Conservation (phyloP, 768 basidiomycete genomes). For the Rhodotorula babjevae region DNA sequence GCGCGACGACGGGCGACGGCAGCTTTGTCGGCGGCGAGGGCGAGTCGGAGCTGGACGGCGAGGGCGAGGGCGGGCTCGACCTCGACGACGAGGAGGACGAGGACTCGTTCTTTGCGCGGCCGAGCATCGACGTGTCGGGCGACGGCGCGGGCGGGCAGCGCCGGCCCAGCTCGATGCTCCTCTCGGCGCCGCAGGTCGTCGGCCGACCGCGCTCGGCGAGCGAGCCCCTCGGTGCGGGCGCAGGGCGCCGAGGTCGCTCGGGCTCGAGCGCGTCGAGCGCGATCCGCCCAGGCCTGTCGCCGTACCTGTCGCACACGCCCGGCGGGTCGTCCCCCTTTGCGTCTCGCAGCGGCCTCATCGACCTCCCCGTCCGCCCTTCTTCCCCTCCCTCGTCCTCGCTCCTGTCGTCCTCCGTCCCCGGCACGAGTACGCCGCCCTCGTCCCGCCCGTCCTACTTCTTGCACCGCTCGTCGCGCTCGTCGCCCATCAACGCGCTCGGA, state of each 20-base stretch:
- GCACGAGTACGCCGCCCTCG: not conserved
- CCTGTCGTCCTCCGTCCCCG: too few relatives aligned
- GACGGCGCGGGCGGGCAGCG: not conserved
- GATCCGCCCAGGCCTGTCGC: not conserved
- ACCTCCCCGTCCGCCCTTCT: constrained; percentile 6
- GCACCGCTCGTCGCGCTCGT: constrained; percentile 5
- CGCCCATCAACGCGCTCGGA: constrained; percentile 9
- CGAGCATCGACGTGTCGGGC: not conserved
- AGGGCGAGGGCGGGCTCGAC: not conserved
- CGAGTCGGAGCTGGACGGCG: not conserved
- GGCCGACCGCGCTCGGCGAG: not conserved
- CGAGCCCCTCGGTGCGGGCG: not conserved
- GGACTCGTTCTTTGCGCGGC: not conserved
- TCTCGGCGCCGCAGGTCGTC: not conserved
- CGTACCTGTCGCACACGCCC: constrained; percentile 9
- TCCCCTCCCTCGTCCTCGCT: not conserved
- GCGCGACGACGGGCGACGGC: constrained; percentile 1
- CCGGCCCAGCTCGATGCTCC: not conserved
- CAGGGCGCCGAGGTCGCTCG: not conserved
- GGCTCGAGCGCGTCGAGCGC: not conserved
- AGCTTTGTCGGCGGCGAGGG: not conserved
- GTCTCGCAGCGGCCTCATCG: constrained; percentile 26
- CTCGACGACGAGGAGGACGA: constrained; percentile 8
- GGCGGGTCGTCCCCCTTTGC: constrained; percentile 23
- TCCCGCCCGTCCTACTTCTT: not conserved